phyloP scores from a whole-genome alignment of 805 yeast species.

The Blastobotrys attinorum region DNA sequence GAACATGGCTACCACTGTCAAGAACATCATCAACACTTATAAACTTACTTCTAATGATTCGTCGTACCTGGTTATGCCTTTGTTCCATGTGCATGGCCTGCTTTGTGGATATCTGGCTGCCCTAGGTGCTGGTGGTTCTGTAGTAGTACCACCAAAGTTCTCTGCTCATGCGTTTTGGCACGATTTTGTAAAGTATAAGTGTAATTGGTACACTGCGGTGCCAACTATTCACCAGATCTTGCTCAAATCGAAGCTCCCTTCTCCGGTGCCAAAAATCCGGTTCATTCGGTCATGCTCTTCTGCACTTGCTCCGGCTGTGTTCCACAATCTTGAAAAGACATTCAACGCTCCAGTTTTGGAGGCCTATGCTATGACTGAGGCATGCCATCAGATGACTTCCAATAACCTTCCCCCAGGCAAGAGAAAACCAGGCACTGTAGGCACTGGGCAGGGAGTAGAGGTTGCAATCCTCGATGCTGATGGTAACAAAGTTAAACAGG shows the following conservation, averaged over 20 bases:
- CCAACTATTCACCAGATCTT: constrained; percentile 69
- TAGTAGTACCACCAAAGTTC: constrained; percentile 54
- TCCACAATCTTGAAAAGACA: constrained; percentile 46
- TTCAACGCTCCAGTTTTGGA: constrained; percentile 64
- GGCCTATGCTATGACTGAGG: constrained; percentile 78
- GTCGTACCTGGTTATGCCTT: constrained; percentile 65
- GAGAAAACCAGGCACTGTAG: constrained; percentile 66
- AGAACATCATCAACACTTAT: constrained; percentile 54
- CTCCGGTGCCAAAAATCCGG: constrained; percentile 45
- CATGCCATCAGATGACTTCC: constrained; percentile 74
- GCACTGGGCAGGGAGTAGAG: constrained; percentile 63
- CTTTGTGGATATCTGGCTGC: constrained; percentile 60
- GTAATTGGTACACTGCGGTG: constrained; percentile 71
- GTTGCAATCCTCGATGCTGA: constrained; percentile 47
- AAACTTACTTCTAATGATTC: constrained; percentile 41
- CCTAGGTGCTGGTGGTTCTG: constrained; percentile 50
- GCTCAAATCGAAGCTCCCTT: constrained; percentile 44
- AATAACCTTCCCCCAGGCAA: constrained; percentile 58
- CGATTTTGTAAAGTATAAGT: constrained; percentile 42
- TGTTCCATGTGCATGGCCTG: constrained; percentile 71
- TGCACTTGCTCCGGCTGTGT: constrained; percentile 58
- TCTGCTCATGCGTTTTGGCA: constrained; percentile 56
- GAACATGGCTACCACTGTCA: constrained; percentile 52
- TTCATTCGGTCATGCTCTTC: constrained; percentile 70
- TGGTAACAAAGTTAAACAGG: constrained; percentile 41